Evolutionary conservation across 2,329 filamentous ascomycete genomes (phyloP).

Genomic region (Helotiales sp.): DNA sequence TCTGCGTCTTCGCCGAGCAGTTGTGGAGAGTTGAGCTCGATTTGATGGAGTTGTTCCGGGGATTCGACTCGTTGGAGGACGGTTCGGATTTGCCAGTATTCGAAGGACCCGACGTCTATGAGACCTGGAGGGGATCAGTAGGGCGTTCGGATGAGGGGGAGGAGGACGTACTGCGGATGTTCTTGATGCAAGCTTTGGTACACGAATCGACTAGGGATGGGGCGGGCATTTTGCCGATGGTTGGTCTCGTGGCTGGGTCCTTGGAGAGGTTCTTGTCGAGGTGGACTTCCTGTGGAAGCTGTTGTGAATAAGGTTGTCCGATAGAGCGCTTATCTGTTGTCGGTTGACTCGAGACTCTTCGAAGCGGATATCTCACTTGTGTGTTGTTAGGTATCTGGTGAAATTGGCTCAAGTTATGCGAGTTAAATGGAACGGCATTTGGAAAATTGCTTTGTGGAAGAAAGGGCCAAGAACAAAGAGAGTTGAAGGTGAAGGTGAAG

Average conservation of each 20-base stretch:
- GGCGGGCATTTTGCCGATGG: constrained; percentile 46
- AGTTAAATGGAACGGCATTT: background rate
- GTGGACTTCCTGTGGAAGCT: background rate
- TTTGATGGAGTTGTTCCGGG: constrained; percentile 72
- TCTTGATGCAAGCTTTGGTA: constrained; percentile 56
- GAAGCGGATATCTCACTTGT: background rate
- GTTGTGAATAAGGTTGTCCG: background rate
- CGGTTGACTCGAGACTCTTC: background rate
- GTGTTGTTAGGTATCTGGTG: background rate
- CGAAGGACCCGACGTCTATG: constrained; percentile 72
- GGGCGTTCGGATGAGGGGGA: background rate
- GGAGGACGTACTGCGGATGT: constrained; percentile 48
- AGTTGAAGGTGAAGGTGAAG: background rate
- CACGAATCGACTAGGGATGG: constrained; percentile 59
- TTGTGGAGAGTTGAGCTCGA: constrained; percentile 80
- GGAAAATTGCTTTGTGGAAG: background rate
- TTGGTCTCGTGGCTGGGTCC: background rate
- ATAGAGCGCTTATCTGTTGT: background rate
- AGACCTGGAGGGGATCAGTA: constrained; percentile 52
- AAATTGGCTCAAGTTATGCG: background rate
- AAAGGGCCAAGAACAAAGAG: background rate
- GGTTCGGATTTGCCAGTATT: constrained; percentile 67
- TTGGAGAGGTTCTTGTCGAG: background rate
- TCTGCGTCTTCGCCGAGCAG: constrained; percentile 71
- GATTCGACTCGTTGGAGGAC: constrained; percentile 75